Conservation (phyloP, 106 monocot genomes). For the Dendrobium chrysotoxum region DNA sequence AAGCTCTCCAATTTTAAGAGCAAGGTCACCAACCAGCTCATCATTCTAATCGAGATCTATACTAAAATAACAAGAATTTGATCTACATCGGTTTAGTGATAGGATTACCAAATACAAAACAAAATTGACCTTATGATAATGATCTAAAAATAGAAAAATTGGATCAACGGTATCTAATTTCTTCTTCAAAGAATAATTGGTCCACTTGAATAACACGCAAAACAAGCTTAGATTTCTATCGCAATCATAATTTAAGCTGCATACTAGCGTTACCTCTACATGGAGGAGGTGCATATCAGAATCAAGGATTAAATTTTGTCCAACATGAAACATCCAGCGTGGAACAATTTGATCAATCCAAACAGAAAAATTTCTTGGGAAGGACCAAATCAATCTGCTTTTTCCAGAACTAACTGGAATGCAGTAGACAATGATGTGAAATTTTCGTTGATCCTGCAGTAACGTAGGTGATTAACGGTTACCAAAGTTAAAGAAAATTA, state of each 20-base stretch:
- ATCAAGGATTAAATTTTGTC: slow-evolving; percentile 77
- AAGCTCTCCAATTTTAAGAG: too few relatives aligned
- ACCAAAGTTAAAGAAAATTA: background rate
- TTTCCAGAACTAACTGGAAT: slow-evolving; percentile 80
- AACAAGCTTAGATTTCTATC: background rate
- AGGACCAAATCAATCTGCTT: slow-evolving; percentile 75
- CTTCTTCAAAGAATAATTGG: background rate
- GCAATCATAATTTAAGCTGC: background rate
- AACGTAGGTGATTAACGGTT: background rate
- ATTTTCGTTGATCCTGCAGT: slow-evolving; percentile 22
- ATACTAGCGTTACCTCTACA: slow-evolving; percentile 47
- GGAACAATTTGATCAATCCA: slow-evolving; percentile 68
- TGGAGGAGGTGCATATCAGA: slow-evolving; percentile 90
- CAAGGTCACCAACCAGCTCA: too few relatives aligned
- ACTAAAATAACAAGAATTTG: too few relatives aligned
- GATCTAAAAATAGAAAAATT: too few relatives aligned
- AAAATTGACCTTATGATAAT: too few relatives aligned
- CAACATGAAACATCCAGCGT: slow-evolving; percentile 70
- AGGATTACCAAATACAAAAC: too few relatives aligned
- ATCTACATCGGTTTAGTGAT: too few relatives aligned
- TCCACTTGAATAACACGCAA: background rate
- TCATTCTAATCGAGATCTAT: too few relatives aligned
- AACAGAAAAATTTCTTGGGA: slow-evolving; percentile 64
- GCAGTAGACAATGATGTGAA: slow-evolving; percentile 62
- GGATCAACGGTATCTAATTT: too few relatives aligned